Base-by-base conservation (phyloP, 768 basidiomycete species). In the Rhizopogon vulgaris region DNA sequence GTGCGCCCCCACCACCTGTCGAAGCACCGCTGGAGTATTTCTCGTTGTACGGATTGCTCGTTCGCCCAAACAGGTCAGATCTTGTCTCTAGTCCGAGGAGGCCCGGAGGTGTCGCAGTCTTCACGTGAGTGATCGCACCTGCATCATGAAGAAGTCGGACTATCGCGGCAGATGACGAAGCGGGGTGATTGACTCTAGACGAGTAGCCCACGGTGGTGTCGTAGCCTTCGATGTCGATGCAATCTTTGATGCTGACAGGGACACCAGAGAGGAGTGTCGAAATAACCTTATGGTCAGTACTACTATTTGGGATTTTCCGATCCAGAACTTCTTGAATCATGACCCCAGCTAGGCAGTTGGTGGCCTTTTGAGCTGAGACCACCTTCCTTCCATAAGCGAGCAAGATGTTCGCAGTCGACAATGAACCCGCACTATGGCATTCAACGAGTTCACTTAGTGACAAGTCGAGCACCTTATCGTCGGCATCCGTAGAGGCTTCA, bases 281-380 rank as follows among this genome's bases (percentile, higher is more conserved):
- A 22, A 22, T 22, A 22, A 3, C 60, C 22, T 51, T 51, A 5
- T 41, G 40, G 10, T 55, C 60, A n/a, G 36, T 52, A 6, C 38
- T 52, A 6, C 38, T 41, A 1, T 57, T 53, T 4, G 48, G 52
- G 24, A 37, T 52, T 38, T 51, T 51, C 9, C 38, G 41, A 4
- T 6, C 27, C 14, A 59, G 48, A 41, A 67, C 51, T 28, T 69
- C 67, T n/a, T 69, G 66, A 39, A 78, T 60, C 57, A 73, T 66
- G 56, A 79, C 56, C 30, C 75, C 74, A 2, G 78, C 70, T 15
- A 82, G 60, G 57, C 80, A 82, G 57, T 81, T 81, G 45, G 75
- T 77, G 41, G 69, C 60, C 27, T 61, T 66, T 25, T 76, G 74
- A 1, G 73, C 76, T 0, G 60, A 57, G 14, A 78, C 60, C 12